phyloP scores from a whole-genome alignment of 139 green algal species.

The Coccomyxa sp. region DNA sequence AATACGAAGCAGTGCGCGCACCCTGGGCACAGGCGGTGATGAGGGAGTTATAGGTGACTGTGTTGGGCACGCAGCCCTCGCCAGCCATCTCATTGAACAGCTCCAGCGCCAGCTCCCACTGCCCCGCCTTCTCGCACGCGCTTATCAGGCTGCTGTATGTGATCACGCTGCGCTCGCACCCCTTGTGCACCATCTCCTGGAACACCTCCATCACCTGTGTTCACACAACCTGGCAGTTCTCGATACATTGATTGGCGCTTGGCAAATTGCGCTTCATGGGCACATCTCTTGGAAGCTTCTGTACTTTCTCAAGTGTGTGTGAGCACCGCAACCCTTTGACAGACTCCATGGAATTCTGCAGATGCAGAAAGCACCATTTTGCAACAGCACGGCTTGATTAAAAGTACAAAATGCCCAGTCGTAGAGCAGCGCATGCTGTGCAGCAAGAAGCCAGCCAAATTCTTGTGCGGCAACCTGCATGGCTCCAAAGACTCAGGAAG shows the following conservation, averaged over 20 bases:
- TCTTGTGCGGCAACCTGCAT: too few relatives aligned
- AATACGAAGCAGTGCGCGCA: too few relatives aligned
- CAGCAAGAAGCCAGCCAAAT: too few relatives aligned
- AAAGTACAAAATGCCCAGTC: too few relatives aligned
- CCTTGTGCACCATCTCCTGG: conserved; percentile 58
- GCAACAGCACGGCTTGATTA: too few relatives aligned
- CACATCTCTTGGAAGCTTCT: background rate
- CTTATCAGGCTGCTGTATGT: conserved; percentile 80
- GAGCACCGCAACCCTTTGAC: background rate
- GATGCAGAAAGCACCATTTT: too few relatives aligned
- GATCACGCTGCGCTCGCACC: conserved; percentile 64
- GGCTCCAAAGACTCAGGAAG: too few relatives aligned
- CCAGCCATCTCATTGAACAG: conserved; percentile 80
- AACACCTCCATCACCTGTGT: conserved; percentile 44
- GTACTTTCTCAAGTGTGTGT: background rate
- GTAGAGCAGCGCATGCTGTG: too few relatives aligned
- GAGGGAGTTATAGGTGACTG: conserved; percentile 85
- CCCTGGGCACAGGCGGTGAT: conserved; percentile 68
- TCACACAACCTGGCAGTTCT: background rate
- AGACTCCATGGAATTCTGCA: too few relatives aligned
- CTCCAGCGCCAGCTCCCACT: conserved; percentile 75
- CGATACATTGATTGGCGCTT: background rate
- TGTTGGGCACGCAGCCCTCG: conserved; percentile 69
- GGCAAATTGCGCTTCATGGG: too few relatives aligned
- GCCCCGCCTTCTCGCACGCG: conserved; percentile 70